Conservation (phyloP, 2,329 filamentous ascomycete species). For the Ophiocordyceps robertsii region DNA sequence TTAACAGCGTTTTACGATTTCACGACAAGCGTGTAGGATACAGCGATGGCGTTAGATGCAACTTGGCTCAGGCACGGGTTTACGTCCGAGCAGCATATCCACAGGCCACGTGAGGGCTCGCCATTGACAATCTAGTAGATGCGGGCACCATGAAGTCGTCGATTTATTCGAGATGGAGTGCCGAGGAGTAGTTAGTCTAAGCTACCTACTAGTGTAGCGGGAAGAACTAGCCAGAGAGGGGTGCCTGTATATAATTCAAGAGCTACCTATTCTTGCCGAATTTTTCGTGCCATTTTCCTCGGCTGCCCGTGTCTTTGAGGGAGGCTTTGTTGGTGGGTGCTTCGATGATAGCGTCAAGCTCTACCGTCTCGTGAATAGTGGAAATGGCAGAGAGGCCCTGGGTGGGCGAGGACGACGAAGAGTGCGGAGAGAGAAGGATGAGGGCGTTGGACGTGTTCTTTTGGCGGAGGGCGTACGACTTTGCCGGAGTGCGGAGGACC, state of each 20-base stretch:
- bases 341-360: constrained; percentile 34
- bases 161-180: neutral
- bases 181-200: neutral
- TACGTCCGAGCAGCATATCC: too few relatives aligned
- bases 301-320: constrained; percentile 16
- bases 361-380: constrained; percentile 48
- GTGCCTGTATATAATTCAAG: neutral
- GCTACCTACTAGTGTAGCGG: too few relatives aligned
- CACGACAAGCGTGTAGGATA: neutral
- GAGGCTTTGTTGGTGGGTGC: constrained; percentile 13
- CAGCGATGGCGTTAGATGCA: neutral
- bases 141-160: too few relatives aligned
- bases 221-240: too few relatives aligned
- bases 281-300: constrained; percentile 48
- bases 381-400: constrained; percentile 33
- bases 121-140: too few relatives aligned
- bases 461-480: constrained; percentile 46
- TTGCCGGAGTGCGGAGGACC: constrained; percentile 35
- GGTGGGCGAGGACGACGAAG: constrained; percentile 9
- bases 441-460: constrained; percentile 58
- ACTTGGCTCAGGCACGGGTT: neutral
- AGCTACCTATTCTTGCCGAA: constrained; percentile 31
- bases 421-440: constrained; percentile 33
- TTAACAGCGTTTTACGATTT: neutral
- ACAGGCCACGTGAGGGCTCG: too few relatives aligned